Evolutionary conservation across 106 monocot genomes (phyloP).

Genomic region (Posidonia australis): DNA sequence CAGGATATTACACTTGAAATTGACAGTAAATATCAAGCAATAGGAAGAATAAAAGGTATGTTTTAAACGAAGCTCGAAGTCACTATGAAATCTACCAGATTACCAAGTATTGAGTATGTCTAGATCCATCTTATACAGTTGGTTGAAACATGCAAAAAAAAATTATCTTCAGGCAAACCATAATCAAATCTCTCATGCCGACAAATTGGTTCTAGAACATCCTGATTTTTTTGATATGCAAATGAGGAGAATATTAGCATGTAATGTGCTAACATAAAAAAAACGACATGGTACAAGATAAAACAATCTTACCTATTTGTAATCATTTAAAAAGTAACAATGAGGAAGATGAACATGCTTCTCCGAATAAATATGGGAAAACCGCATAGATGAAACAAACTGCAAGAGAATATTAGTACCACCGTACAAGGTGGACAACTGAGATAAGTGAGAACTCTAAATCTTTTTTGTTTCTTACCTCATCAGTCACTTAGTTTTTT

Average conservation of each 20-base stretch:
- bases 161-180: slow-evolving; percentile 95
- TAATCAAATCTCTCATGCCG: slow-evolving; percentile 82
- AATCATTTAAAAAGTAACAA: slow-evolving; percentile 98
- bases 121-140: slow-evolving; percentile 97
- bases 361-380: slow-evolving; percentile 92
- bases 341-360: slow-evolving; percentile 94
- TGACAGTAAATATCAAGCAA: too few relatives aligned
- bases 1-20: slow-evolving; percentile 89
- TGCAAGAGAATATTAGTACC: slow-evolving; percentile 12
- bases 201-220: slow-evolving; percentile 59
- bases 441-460: not conserved
- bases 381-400: slow-evolving; percentile 83
- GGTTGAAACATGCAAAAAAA: slow-evolving; percentile 96
- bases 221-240: slow-evolving; percentile 58
- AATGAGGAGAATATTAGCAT: not conserved
- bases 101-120: slow-evolving; percentile 92
- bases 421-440: not conserved
- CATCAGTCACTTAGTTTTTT: slow-evolving; percentile 89
- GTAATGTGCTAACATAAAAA: not conserved
- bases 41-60: too few relatives aligned
- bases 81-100: not conserved
- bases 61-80: not conserved
- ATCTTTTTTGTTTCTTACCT: slow-evolving; percentile 23
- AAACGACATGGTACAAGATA: not conserved
- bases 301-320: slow-evolving; percentile 53